Conservation (phyloP, 148 eudicot genomes). For the Vaccinium corymbosum region DNA sequence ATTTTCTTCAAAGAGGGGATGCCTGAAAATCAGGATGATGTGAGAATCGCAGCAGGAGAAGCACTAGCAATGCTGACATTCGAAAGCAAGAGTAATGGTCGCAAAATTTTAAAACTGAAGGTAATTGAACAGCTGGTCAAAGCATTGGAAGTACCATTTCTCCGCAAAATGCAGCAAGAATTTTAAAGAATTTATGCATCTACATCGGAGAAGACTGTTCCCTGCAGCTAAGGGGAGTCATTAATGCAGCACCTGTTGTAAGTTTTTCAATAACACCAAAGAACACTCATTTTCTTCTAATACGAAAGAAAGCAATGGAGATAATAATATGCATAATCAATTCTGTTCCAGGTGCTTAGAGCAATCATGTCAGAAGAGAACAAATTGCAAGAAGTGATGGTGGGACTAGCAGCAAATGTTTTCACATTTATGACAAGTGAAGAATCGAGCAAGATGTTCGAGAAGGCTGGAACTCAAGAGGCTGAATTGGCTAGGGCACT, state of each 20-base stretch:
- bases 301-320: background rate
- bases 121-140: conserved; percentile 39
- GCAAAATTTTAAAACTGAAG: conserved; percentile 38
- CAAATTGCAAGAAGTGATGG: conserved; percentile 70
- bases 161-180: conserved; percentile 66
- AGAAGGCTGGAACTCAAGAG: conserved; percentile 39
- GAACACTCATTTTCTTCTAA: background rate
- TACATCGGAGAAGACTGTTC: conserved; percentile 50
- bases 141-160: conserved; percentile 48
- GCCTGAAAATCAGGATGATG: conserved; percentile 29
- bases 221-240: conserved; percentile 39
- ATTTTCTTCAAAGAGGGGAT: conserved; percentile 51
- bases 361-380: conserved; percentile 54
- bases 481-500: conserved; percentile 47
- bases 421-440: conserved; percentile 52
- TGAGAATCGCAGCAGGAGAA: conserved; percentile 73
- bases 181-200: conserved; percentile 65
- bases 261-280: conserved; percentile 22
- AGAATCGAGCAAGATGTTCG: conserved; percentile 50
- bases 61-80: conserved; percentile 76
- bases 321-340: background rate
- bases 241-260: conserved; percentile 60
- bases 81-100: conserved; percentile 60
- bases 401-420: conserved; percentile 65
- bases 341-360: conserved; percentile 57